Percentiles rank a stretch among this genome's conserved stretches.
These are phyloP conservation scores for Nothopassalora personata DNA, from an alignment of 2,329 filamentous ascomycete species.

Conservation along the genomic window DNA sequence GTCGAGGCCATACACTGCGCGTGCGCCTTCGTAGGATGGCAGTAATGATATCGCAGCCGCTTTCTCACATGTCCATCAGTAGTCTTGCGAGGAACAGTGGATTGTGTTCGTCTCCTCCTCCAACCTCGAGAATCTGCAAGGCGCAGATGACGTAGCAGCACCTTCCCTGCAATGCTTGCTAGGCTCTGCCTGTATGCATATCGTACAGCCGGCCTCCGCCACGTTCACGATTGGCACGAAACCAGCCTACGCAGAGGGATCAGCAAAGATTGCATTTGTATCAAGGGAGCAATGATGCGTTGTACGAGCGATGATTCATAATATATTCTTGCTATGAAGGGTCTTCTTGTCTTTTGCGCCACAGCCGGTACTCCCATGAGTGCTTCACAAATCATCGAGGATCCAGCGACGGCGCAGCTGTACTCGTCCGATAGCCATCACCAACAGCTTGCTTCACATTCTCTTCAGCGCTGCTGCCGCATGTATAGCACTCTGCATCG, in stretches of 20 bases:
- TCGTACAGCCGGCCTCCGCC: neutral
- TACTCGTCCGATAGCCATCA: neutral
- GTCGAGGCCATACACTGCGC: conserved; percentile 1
- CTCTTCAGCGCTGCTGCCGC: neutral
- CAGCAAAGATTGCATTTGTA: neutral
- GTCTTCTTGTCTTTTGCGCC: neutral
- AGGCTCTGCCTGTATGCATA: neutral
- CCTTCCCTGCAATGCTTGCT: neutral
- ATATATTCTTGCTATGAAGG: neutral
- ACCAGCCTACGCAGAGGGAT: neutral
- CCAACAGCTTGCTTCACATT: neutral
- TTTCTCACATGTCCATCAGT: neutral
- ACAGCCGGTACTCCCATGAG: neutral
- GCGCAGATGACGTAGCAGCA: neutral
- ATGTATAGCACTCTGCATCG: neutral
- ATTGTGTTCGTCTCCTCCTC: too few relatives aligned
- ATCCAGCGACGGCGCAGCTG: neutral
- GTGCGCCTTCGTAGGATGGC: neutral
- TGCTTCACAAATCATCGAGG: neutral
- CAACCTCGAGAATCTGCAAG: neutral
- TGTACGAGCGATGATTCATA: neutral
- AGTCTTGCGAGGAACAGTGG: neutral
- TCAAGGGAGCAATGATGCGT: neutral
- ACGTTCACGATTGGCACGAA: neutral
- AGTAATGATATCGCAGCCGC: neutral